Base-by-base conservation (phyloP, 2,329 filamentous ascomycete species). In the Alternaria gaisen region DNA sequence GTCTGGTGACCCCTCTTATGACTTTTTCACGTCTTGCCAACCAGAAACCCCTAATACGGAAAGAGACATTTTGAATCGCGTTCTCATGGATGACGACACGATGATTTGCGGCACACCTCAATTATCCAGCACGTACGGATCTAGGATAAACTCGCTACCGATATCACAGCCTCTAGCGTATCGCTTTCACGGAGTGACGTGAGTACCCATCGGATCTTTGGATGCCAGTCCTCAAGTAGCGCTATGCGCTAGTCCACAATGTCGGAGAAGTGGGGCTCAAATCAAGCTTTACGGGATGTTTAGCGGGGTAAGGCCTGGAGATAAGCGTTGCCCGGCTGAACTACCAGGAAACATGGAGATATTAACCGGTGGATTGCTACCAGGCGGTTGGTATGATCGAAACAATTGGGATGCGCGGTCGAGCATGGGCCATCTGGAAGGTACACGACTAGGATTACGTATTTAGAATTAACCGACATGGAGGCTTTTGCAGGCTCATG, bases 241-340 rank as follows among this genome's bases (percentile, higher is more conserved):
- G 24, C n/a, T 24, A 24, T 24, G 34, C 48, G 48, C 48, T 41
- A 40, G 22, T 8, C 48, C 36, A 30, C 14, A 26, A 26, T n/a
- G 24, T 41, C 14, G 34, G 48, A 41, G 48, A 41, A 16, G 48
- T 28, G 34, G 34, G 34, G 48, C 26, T 28, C 16, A 40, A 40
- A 18, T 41, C 34, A 52, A 52, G 48, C 48, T 41, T 52, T 51
- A 34, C 22, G 36, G 34, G 34, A 28, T 41, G 34, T n/a, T 52
- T 28, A 52, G 48, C 24, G 50, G 36, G 36, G 36, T 20, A 53
- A 14, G 10, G 6, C 26, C 26, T 47, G 44, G 28, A 47, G 44
- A 53, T 53, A 41, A 42, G 50, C 50, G 36, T 24, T 24, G 34
- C 36, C 26, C 20, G 36, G 50, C 36, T 34, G 26, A 20, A 18